Conservation (phyloP, 306 rosid genomes). For the Acacia crassicarpa region DNA sequence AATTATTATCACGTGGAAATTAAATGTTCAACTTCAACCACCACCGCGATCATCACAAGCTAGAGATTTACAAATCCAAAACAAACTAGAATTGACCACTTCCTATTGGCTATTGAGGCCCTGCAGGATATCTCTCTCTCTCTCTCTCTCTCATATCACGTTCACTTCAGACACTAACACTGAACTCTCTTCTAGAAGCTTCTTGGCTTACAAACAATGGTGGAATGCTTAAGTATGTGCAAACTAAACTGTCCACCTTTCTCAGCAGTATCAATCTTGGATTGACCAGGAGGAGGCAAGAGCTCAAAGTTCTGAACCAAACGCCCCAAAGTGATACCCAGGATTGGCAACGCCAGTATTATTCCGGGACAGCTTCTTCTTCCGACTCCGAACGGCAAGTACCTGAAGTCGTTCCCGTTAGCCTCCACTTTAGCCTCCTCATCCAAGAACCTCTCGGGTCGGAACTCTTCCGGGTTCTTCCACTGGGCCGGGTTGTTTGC, state of each 20-base stretch:
- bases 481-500: conserved; percentile 80
- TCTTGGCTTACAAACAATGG: conserved; percentile 74
- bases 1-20: too few species aligned
- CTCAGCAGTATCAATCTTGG: conserved; percentile 69
- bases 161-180: not conserved
- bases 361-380: conserved; percentile 85
- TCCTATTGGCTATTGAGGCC: too few species aligned
- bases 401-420: conserved; percentile 79
- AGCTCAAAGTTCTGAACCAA: conserved; percentile 82
- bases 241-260: conserved; percentile 92
- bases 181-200: conserved; percentile 13
- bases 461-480: conserved; percentile 70
- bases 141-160: not conserved
- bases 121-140: not conserved
- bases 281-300: conserved; percentile 77
- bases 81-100: not conserved
- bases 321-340: conserved; percentile 71
- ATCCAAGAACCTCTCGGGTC: conserved; percentile 80
- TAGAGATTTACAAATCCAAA: too few species aligned
- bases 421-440: conserved; percentile 83
- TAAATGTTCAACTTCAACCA: too few species aligned
- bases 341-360: conserved; percentile 68
- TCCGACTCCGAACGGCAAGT: conserved; percentile 78
- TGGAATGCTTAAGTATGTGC: conserved; percentile 86
- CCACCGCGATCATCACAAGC: too few species aligned